A percentile compares a stretch with the other conserved stretches of the same genome.
These are phyloP conservation scores for Chytriomyces sp. DNA, from an alignment of 192 early-diverging fungal genomes.

Conservation along the genomic window DNA sequence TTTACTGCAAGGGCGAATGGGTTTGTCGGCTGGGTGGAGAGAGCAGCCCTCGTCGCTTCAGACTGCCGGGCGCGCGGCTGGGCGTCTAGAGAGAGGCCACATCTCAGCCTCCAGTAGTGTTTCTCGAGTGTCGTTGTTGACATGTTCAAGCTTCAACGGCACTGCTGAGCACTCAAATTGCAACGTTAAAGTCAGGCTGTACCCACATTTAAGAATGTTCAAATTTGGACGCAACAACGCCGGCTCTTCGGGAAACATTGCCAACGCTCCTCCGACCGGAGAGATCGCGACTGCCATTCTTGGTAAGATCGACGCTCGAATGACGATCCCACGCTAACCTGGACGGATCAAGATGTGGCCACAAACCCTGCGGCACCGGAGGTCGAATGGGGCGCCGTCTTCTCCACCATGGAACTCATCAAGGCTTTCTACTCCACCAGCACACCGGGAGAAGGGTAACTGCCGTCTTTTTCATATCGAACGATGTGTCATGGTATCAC, in stretches of 20 bases:
- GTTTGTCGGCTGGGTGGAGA: too few relatives aligned
- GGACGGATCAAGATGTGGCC: slow-evolving; percentile 1
- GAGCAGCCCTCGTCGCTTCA: too few relatives aligned
- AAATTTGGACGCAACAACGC: neutral
- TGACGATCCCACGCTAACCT: neutral
- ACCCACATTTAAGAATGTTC: neutral
- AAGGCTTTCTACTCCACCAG: slow-evolving; percentile 19
- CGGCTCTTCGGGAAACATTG: neutral
- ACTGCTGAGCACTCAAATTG: too few relatives aligned
- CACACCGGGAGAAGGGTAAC: slow-evolving; percentile 29
- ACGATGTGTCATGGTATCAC: neutral
- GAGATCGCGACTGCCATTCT: slow-evolving; percentile 31
- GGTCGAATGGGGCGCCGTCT: slow-evolving; percentile 30
- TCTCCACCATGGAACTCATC: slow-evolving; percentile 24
- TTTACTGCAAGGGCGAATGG: too few relatives aligned
- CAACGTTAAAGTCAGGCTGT: too few relatives aligned
- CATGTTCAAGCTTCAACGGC: too few relatives aligned
- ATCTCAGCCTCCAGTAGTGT: too few relatives aligned
- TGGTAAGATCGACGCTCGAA: neutral
- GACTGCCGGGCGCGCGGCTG: too few relatives aligned
- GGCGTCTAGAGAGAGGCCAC: too few relatives aligned
- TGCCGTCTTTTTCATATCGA: neutral
- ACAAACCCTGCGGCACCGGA: slow-evolving; percentile 18
- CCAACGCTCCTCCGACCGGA: neutral
- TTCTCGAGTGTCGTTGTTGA: too few relatives aligned